Base-by-base conservation (phyloP, 805 yeast genomes). In the Lachancea sp. region DNA sequence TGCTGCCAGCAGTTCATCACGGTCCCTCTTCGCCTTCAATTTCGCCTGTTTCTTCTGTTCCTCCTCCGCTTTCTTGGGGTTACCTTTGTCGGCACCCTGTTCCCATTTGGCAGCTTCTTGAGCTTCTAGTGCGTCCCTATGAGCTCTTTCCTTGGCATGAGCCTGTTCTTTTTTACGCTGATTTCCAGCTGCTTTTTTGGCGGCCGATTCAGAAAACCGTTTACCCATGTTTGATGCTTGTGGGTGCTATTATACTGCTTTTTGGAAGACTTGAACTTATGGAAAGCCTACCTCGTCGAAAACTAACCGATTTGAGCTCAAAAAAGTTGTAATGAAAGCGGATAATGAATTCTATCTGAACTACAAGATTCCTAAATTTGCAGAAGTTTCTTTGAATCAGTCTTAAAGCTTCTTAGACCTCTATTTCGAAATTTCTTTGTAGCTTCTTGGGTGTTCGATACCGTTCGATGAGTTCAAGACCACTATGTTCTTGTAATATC, bases 81-180 rank as follows among this genome's bases (percentile, higher is more conserved):
- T 58, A 1, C 52, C 51, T 38, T 53, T 53, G 16, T 48, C 53
- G 8, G 67, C 46, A 9, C 69, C 69, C 33, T 57, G 49, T 13
- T 56, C 58, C 69, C 69, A 65, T 40, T 60, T 63, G 12, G 52
- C 40, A 13, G 66, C 65, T 41, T 65, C 69, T 38, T 53, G 62
- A 13, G 61, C 62, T 39, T 63, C 69, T 18, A 36, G 29, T 32
- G 43, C 48, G n/a, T 47, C 58, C 11, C 31, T 31, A 37, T 57
- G 62, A 15, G 53, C 58, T 19, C 52, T 47, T 10, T 52, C 52
- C 45, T 63, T 65, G 5, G 53, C 53, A 20, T 46, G 43, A 12
- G 56, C 69, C 37, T 63, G 65, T 15, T 62, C 62, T 37, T 55
- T 52, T 47, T 65, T 65, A 47, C 64, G 61, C 29, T 60, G 63